Evolutionary conservation across 805 yeast species (phyloP).

Genomic region (Ogataea naganishii): DNA sequence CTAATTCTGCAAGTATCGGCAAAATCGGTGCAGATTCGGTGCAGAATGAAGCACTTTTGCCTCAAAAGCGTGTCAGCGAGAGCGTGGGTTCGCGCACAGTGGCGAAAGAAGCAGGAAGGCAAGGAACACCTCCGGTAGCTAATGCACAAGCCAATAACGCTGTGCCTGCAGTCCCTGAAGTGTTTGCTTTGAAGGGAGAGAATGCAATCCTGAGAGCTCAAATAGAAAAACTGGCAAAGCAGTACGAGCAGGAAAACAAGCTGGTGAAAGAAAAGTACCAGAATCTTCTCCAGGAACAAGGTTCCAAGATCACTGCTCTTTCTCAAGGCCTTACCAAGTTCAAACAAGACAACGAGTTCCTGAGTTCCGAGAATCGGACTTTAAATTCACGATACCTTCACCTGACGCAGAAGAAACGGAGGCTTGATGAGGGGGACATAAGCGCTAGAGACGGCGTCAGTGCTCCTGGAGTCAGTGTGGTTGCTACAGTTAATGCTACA

Average conservation of each 20-base stretch:
- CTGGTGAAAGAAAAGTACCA: constrained; percentile 25
- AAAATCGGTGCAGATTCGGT: too few relatives aligned
- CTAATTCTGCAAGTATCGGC: too few relatives aligned
- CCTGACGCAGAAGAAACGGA: constrained; percentile 16
- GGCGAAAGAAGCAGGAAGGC: constrained; percentile 17
- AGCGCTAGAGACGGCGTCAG: too few relatives aligned
- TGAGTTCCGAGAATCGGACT: constrained; percentile 37
- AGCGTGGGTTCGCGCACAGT: too few relatives aligned
- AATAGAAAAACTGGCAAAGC: constrained; percentile 35
- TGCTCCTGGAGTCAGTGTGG: too few relatives aligned
- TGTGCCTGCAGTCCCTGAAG: too few relatives aligned
- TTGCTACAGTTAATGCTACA: too few relatives aligned
- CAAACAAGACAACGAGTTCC: constrained; percentile 49
- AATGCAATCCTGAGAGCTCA: constrained; percentile 69
- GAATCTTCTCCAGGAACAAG: constrained; percentile 12
- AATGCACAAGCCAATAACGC: too few relatives aligned
- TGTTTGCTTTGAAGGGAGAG: constrained; percentile 65
- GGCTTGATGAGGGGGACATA: constrained; percentile 9
- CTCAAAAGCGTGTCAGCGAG: too few relatives aligned
- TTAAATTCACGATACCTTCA: constrained; percentile 14
- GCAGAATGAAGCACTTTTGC: too few relatives aligned
- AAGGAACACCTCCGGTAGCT: too few relatives aligned
- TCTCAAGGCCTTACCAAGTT: constrained; percentile 30
- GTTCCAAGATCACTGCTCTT: constrained; percentile 14
- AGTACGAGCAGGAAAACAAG: constrained; percentile 26